Evolutionary conservation across 257 asterid species (phyloP).

Genomic region (Solanum okadae): DNA sequence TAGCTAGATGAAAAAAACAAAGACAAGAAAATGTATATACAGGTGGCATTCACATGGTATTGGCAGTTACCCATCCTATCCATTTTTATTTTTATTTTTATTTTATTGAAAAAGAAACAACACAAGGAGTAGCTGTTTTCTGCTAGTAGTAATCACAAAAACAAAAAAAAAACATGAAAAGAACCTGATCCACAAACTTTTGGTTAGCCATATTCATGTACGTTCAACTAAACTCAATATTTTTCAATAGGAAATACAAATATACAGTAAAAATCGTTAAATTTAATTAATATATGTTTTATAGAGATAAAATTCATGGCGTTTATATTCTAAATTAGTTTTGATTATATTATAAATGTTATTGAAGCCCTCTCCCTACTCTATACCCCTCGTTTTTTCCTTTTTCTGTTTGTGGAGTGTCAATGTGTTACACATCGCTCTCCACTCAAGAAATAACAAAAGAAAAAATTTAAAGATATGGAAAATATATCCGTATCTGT

Average conservation of each 20-base stretch:
- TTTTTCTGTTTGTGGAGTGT: conserved; percentile 4
- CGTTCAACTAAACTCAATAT: not conserved
- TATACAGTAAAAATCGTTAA: not conserved
- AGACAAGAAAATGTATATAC: conserved; percentile 5
- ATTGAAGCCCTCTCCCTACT: not conserved
- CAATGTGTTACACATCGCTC: conserved; percentile 7
- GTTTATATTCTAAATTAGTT: not conserved
- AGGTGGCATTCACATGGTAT: conserved; percentile 25
- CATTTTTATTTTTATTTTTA: conserved; percentile 47
- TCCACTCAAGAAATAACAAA: conserved; percentile 14
- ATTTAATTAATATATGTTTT: not conserved
- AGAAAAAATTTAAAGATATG: not conserved
- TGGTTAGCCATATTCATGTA: conserved; percentile 2
- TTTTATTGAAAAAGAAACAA: conserved; percentile 36
- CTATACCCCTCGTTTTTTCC: not conserved
- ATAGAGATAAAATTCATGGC: not conserved
- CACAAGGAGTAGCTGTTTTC: not conserved
- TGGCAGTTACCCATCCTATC: conserved; percentile 50
- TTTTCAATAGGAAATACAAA: not conserved
- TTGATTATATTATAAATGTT: conserved; percentile 9
- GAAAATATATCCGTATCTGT: not conserved
- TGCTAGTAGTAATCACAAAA: conserved; percentile 5
- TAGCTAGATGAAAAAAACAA: not conserved
- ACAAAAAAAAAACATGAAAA: not conserved
- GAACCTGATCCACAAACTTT: conserved; percentile 57